Conservation (phyloP, 2,329 filamentous ascomycete genomes). For the Calonectria pseudoreteaudii region DNA sequence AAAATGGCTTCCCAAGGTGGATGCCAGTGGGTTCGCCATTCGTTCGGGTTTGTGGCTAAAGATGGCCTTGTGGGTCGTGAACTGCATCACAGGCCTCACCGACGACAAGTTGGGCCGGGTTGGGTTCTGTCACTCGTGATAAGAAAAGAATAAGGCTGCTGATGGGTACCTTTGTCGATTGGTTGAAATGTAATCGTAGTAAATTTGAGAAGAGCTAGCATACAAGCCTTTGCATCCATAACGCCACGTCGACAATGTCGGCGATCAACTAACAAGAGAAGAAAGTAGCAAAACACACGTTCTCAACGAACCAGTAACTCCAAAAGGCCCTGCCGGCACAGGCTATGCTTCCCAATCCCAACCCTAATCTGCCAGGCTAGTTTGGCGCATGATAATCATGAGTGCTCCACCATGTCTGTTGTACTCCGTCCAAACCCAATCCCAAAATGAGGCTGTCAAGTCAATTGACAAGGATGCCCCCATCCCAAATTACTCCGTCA, state of each 20-base stretch:
- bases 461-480: slow-evolving; percentile 36
- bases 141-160: neutral
- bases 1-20: slow-evolving; percentile 5
- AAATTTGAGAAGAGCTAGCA: slow-evolving; percentile 40
- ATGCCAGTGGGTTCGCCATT: neutral
- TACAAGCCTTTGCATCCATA: slow-evolving; percentile 32
- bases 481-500: slow-evolving; percentile 39
- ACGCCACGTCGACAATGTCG: slow-evolving; percentile 34
- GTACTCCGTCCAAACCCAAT: slow-evolving; percentile 42
- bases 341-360: slow-evolving; percentile 31
- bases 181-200: slow-evolving; percentile 1
- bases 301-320: slow-evolving; percentile 25
- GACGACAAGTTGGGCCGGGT: slow-evolving; percentile 4
- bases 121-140: neutral
- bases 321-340: slow-evolving; percentile 29
- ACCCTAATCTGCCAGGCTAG: slow-evolving; percentile 30
- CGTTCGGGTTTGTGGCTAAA: neutral
- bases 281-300: slow-evolving; percentile 16
- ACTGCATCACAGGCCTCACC: slow-evolving; percentile 3
- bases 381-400: slow-evolving; percentile 33
- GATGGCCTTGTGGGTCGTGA: neutral
- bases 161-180: neutral
- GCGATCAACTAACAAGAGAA: slow-evolving; percentile 15
- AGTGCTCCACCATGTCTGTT: slow-evolving; percentile 40
- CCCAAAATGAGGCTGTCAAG: slow-evolving; percentile 42